Conservation (phyloP, 306 rosid genomes). For the Cicer judaicum region DNA sequence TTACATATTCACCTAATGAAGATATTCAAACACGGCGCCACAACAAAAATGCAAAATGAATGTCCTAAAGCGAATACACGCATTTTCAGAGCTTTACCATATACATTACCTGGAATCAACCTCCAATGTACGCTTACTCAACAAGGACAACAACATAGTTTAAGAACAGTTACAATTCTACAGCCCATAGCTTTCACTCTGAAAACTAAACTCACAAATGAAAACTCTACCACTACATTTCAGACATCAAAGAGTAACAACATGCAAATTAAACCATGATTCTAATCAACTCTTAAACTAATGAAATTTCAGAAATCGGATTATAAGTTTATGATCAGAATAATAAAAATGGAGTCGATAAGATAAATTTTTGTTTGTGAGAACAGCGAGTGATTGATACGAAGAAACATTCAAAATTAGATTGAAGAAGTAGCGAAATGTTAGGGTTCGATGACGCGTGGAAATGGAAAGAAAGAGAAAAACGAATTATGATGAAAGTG, state of each 20-base stretch:
- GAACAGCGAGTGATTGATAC: slow-evolving; percentile 2
- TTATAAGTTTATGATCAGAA: neutral
- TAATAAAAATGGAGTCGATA: neutral
- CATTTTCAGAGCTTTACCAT: neutral
- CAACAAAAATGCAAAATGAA: neutral
- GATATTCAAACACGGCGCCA: neutral
- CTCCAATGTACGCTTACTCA: slow-evolving; percentile 94
- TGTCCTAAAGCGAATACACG: neutral
- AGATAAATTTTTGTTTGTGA: neutral
- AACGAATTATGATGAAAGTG: neutral
- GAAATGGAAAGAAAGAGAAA: slow-evolving; percentile 12
- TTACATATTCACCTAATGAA: neutral
- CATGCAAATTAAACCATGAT: slow-evolving; percentile 35
- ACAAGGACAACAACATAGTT: slow-evolving; percentile 97
- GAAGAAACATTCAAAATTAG: slow-evolving; percentile 50
- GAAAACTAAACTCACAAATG: slow-evolving; percentile 47
- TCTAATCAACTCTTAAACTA: slow-evolving; percentile 17
- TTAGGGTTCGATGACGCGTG: slow-evolving; percentile 57
- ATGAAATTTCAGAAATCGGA: slow-evolving; percentile 18
- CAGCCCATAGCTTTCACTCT: slow-evolving; percentile 69
- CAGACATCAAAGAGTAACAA: slow-evolving; percentile 35
- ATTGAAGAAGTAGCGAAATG: slow-evolving; percentile 38
- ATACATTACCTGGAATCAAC: slow-evolving; percentile 84
- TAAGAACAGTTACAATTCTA: slow-evolving; percentile 57
- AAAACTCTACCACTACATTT: slow-evolving; percentile 52